Evolutionary conservation across 2,329 filamentous ascomycete species (phyloP).

Genomic region (Juglanconis sp.): DNA sequence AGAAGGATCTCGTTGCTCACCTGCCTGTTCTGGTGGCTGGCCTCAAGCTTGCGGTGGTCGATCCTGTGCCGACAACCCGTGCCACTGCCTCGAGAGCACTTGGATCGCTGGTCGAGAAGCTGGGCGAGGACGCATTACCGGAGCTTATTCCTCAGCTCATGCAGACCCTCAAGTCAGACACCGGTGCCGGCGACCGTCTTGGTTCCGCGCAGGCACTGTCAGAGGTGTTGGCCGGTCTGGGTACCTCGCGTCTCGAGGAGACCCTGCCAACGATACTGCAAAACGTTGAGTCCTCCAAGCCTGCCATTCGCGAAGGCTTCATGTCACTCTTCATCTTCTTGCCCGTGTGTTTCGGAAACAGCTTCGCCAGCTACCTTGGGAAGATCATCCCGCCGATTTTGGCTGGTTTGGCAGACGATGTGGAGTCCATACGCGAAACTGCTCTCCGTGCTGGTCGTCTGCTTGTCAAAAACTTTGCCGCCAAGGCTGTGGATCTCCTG

Average conservation of each 20-base stretch:
- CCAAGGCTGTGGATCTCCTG: conserved; percentile 88
- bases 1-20: conserved; percentile 88
- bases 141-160: conserved; percentile 97
- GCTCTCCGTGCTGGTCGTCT: conserved; percentile 88
- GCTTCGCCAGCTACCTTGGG: conserved; percentile 91
- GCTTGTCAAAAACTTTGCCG: conserved; percentile 97
- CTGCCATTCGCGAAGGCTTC: conserved; percentile 92
- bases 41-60: conserved; percentile 82
- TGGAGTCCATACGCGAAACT: conserved; percentile 96
- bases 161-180: conserved; percentile 96
- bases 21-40: conserved; percentile 89
- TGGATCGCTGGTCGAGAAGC: conserved; percentile 94
- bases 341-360: conserved; percentile 98
- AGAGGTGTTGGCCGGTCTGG: conserved; percentile 92
- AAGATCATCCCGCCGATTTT: conserved; percentile 95
- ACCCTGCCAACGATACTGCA: conserved; percentile 94
- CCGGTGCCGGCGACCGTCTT: conserved; percentile 90
- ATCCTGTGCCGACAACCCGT: conserved; percentile 92
- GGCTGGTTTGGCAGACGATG: conserved; percentile 87
- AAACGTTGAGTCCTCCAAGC: conserved; percentile 87
- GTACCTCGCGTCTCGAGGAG: conserved; percentile 89
- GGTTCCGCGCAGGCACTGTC: conserved; percentile 95
- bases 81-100: conserved; percentile 94
- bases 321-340: conserved; percentile 99
- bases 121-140: conserved; percentile 92